Percentiles rank a stretch among this genome's conserved stretches.
Conservation (phyloP, 805 yeast genomes). For the Zygosaccharomyces kombuchaensis region DNA sequence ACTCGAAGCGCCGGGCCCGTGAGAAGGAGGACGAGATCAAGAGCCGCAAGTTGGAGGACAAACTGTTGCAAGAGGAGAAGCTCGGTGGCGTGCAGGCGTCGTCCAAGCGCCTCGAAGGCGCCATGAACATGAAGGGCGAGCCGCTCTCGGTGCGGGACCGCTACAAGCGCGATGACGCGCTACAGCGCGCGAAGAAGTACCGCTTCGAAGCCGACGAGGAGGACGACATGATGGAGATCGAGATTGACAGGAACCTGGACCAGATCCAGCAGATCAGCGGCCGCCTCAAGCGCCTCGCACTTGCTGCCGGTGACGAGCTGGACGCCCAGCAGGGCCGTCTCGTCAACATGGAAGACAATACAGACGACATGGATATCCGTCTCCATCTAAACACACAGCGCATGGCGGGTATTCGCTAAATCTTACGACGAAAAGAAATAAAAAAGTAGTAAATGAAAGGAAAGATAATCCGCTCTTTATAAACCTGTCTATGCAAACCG, state of each 20-base stretch:
- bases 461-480: not conserved
- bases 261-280: constrained; percentile 66
- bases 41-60: constrained; percentile 57
- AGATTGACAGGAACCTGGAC: constrained; percentile 76
- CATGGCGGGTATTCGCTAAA: constrained; percentile 49
- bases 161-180: constrained; percentile 37
- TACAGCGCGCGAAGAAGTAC: constrained; percentile 57
- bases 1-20: constrained; percentile 66
- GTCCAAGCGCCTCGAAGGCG: constrained; percentile 64
- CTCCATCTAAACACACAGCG: constrained; percentile 73
- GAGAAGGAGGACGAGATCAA: constrained; percentile 69
- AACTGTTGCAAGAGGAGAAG: constrained; percentile 56
- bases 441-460: not conserved
- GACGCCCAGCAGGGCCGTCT: constrained; percentile 72
- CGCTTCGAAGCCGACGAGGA: constrained; percentile 88
- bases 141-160: constrained; percentile 33
- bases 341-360: constrained; percentile 72
- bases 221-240: constrained; percentile 89
- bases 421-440: not conserved
- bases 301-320: constrained; percentile 70
- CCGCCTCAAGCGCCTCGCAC: constrained; percentile 69
- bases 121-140: constrained; percentile 45
- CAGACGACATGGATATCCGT: constrained; percentile 78
- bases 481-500: constrained; percentile 1
- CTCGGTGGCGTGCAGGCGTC: constrained; percentile 56